Evolutionary conservation across 148 eudicot species (phyloP), one percentile per base, ranked within the genome.

Genomic region (Linanthus parryae): DNA sequence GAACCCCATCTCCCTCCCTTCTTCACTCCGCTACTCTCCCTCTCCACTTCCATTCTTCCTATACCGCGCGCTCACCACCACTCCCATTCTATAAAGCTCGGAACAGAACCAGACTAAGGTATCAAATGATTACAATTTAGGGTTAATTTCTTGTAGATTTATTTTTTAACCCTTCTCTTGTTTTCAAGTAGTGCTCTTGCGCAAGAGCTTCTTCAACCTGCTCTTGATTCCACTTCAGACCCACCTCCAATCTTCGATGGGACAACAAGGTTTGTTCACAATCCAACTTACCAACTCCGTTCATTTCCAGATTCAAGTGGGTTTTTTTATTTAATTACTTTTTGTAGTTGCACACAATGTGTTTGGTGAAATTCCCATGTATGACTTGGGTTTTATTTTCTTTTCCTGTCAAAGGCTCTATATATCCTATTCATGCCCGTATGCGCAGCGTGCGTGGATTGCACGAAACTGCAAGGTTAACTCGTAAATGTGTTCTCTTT

Each of bases 171-270:
- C n/a, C n/a, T n/a, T n/a, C n/a, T n/a, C n/a, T n/a, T n/a, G n/a
- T n/a, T n/a, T n/a, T n/a, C n/a, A n/a, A n/a, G n/a, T n/a, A n/a
- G n/a, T n/a, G n/a, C n/a, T n/a, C n/a, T n/a, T 68, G 61, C 61
- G 74, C 66, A 74, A 43, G 95, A 79, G 54, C 65, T 52, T 56
- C 63, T 76, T 66, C 83, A 81, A 15, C 75, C 83, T 45, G 66
- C 73, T 29, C 85, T 82, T 49, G 81, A 76, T 69, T 79, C 89
- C 58, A 52, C 79, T 50, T 85, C 89, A 31, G 73, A 79, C 55
- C 89, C 85, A 56, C 89, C 89, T 53, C 43, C 78, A 41, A 47
- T 85, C 24, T 85, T 85, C 54, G 95, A 85, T 65, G 95, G 95
- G 61, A 76, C 75, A 0, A 59, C 88, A 18, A 82, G 87, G 92